phyloP scores from a whole-genome alignment of 116 monocot genomes.

The Phalaenopsis hybrid region DNA sequence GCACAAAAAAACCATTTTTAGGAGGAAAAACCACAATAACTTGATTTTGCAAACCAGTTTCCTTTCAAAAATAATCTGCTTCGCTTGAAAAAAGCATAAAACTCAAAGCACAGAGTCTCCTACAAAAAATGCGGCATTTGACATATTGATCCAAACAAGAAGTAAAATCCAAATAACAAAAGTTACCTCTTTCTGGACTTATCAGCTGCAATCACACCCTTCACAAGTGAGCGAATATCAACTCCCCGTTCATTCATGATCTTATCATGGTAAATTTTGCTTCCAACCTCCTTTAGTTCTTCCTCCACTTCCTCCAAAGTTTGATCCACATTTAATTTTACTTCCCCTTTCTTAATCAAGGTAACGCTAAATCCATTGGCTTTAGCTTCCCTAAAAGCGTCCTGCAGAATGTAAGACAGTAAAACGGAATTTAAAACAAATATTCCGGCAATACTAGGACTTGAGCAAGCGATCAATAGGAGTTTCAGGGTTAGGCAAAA shows the following conservation, averaged over 20 bases:
- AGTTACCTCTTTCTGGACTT: slow-evolving; percentile 38
- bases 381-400: slow-evolving; percentile 77
- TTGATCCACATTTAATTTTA: slow-evolving; percentile 70
- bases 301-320: slow-evolving; percentile 82
- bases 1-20: too few species aligned
- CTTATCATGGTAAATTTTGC: slow-evolving; percentile 77
- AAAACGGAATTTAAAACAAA: background rate
- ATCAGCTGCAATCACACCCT: slow-evolving; percentile 42
- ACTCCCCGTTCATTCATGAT: slow-evolving; percentile 55
- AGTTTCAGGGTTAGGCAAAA: background rate
- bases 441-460: background rate
- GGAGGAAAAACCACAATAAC: background rate
- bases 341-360: slow-evolving; percentile 60
- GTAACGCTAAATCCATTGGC: slow-evolving; percentile 62
- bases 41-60: background rate
- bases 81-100: background rate
- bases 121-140: background rate
- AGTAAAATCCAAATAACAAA: background rate
- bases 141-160: background rate
- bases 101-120: background rate
- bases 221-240: slow-evolving; percentile 49
- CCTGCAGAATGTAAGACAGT: slow-evolving; percentile 22
- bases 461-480: background rate
- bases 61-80: background rate
- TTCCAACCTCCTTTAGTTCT: slow-evolving; percentile 60